Base-by-base conservation (phyloP, 2,329 filamentous ascomycete species). In the Colletotrichum simmondsii region DNA sequence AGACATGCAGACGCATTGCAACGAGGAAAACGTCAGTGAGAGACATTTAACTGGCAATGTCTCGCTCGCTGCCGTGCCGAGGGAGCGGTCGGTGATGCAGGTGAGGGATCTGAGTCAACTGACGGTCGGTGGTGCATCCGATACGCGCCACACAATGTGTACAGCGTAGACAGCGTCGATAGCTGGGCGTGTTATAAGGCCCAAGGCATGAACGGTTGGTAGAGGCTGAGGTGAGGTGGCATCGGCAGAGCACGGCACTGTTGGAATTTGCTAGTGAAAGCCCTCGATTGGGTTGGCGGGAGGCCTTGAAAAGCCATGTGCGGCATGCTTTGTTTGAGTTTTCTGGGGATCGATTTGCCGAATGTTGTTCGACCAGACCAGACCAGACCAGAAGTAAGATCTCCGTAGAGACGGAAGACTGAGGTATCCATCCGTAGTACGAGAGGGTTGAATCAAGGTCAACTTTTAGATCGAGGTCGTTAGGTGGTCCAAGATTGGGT, bases 81-180 rank as follows among this genome's bases (percentile, higher is more conserved):
- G 59, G 59, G 54, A 58, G 28, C 65, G 63, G 64, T 53, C 49
- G 57, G 53, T 63, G 70, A 64, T 54, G 54, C 26, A 64, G 53
- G 66, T 22, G 42, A 65, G 66, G 61, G 66, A 70, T 70, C 59
- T 72, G 66, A 70, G 70, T 69, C 66, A 72, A 72, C 54, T 57
- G 60, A 67, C 56, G 60, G 66, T 61, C 46, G 70, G 54, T 42
- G 70, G 66, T 65, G 66, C 66, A 60, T 53, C 58, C 35, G 68
- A 62, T 65, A 16, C 46, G 58, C 65, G 69, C 64, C 69, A 72
- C 65, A 68, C 37, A 22, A 68, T 35, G 58, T 52, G 37, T 16
- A 68, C 10, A 56, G 6, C 42, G 42, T 22, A 49, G 19, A 32
- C 59, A n/a, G 52, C 35, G 16, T 14, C 19, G 30, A 65, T 65